Conservation (phyloP, 352 stramenopile genomes). For the Phytophthora aleatoria region DNA sequence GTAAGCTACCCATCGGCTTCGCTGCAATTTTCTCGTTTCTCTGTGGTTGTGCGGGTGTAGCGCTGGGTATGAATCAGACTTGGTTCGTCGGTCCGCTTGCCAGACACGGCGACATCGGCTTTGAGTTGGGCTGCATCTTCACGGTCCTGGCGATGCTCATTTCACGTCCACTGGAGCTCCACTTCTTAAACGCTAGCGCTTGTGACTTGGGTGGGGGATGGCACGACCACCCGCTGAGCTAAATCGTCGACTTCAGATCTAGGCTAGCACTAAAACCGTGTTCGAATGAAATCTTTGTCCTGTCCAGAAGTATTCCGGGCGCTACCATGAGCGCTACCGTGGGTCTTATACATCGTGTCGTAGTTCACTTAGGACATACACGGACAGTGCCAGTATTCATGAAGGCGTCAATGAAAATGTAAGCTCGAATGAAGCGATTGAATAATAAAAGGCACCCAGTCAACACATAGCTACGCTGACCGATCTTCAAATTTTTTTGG, state of each 20-base stretch:
- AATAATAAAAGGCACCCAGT: conserved; percentile 17
- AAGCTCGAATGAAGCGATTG: conserved; percentile 11
- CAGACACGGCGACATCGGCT: conserved; percentile 18
- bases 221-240: conserved; percentile 21
- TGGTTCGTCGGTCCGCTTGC: conserved; percentile 42
- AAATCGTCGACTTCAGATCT: conserved; percentile 14
- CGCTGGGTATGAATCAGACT: conserved; percentile 48
- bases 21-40: conserved; percentile 45
- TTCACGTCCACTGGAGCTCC: conserved; percentile 36
- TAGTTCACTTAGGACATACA: too few relatives aligned
- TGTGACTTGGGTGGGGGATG: conserved; percentile 17
- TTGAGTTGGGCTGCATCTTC: conserved; percentile 36
- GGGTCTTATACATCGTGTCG: too few relatives aligned
- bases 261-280: conserved; percentile 25
- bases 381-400: neutral
- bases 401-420: conserved; percentile 1
- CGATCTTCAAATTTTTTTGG: neutral
- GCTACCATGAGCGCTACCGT: too few relatives aligned
- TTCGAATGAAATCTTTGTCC: neutral
- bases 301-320: too few relatives aligned
- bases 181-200: conserved; percentile 30
- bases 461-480: conserved; percentile 16
- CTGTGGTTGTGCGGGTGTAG: conserved; percentile 29
- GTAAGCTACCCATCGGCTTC: conserved; percentile 41
- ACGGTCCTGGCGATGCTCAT: conserved; percentile 34